Percentiles rank a stretch among this genome's conserved stretches.
Conservation (phyloP, 2,329 filamentous ascomycete species). For the Chaetothyriales sp. region DNA sequence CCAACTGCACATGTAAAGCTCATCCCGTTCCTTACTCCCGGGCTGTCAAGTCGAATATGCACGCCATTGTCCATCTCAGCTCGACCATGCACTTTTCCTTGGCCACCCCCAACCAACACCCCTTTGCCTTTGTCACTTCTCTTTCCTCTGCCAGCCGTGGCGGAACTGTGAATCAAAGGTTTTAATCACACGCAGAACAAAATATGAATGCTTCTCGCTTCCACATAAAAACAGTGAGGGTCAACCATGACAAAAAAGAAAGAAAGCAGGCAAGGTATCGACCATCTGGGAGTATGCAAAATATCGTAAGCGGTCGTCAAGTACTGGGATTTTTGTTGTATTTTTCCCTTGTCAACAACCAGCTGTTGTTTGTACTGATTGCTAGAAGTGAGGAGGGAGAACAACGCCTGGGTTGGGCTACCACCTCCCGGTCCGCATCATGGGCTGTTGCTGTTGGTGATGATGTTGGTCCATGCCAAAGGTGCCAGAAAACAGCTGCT, state of each 20-base stretch:
- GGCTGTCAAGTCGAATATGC: too few relatives aligned
- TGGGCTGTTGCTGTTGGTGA: slow-evolving; percentile 1
- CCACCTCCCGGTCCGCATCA: slow-evolving; percentile 14
- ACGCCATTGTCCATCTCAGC: too few relatives aligned
- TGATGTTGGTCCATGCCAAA: slow-evolving; percentile 33
- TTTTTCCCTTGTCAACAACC: not conserved
- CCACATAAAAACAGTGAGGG: not conserved
- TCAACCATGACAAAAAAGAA: not conserved
- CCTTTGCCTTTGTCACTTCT: not conserved
- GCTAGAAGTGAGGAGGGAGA: not conserved
- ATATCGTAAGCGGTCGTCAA: not conserved
- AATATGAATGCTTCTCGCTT: not conserved
- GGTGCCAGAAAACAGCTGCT: slow-evolving; percentile 41
- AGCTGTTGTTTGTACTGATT: not conserved
- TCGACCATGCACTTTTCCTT: not conserved
- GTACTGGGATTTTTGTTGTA: not conserved
- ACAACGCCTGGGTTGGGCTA: not conserved
- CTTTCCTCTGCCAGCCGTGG: not conserved
- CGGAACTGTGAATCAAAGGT: not conserved
- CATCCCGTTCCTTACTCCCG: too few relatives aligned
- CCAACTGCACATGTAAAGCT: too few relatives aligned
- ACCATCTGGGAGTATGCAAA: not conserved
- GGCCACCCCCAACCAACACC: not conserved
- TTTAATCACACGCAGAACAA: not conserved
- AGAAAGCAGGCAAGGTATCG: not conserved